phyloP scores from a whole-genome alignment of 2,329 filamentous ascomycete species.

The Penicillium griseofulvum region DNA sequence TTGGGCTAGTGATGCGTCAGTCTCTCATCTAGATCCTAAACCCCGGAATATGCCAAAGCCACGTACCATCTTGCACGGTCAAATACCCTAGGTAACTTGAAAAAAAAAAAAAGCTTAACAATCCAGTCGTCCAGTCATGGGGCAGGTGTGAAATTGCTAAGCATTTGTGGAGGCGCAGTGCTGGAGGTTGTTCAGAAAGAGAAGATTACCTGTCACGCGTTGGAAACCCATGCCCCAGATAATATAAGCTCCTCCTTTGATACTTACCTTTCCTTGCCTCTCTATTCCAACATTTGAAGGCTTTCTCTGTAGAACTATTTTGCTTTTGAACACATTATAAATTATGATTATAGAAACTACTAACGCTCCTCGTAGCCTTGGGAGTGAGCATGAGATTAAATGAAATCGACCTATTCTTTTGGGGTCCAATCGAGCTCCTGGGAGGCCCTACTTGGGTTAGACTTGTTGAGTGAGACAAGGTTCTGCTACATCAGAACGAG shows the following conservation, averaged over 20 bases:
- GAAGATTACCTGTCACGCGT: not conserved
- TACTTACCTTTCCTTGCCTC: not conserved
- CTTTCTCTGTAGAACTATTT: not conserved
- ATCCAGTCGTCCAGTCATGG: not conserved
- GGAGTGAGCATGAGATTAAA: not conserved
- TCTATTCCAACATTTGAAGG: not conserved
- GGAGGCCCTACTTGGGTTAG: not conserved
- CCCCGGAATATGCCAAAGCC: not conserved
- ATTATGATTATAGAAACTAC: not conserved
- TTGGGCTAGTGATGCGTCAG: slow-evolving; percentile 48
- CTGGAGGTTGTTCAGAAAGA: not conserved
- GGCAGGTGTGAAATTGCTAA: slow-evolving; percentile 4
- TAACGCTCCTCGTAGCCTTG: not conserved
- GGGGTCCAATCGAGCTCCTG: not conserved
- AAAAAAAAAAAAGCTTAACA: not conserved
- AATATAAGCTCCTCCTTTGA: not conserved
- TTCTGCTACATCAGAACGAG: not conserved
- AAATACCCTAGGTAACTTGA: not conserved
- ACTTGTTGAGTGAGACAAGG: not conserved
- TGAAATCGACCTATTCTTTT: not conserved
- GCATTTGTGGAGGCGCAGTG: slow-evolving; percentile 10
- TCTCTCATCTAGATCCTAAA: not conserved
- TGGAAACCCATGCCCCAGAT: not conserved
- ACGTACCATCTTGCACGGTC: slow-evolving; percentile 18
- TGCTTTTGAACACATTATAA: not conserved